Conservation (phyloP, 2,329 filamentous ascomycete species). For the Exophiala aquamarina region DNA sequence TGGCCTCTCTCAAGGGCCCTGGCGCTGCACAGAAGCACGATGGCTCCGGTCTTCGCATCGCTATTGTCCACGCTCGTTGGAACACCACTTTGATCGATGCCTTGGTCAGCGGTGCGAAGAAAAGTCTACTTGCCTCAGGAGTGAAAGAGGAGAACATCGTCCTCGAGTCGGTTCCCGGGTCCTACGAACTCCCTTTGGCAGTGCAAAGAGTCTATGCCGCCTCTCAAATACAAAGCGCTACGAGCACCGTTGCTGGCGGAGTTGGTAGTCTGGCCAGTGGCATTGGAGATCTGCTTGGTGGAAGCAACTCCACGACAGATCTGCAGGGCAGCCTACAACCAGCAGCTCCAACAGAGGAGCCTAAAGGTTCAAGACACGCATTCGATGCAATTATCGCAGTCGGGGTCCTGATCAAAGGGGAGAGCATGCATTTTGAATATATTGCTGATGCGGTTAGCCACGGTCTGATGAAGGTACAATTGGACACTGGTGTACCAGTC, state of each 20-base stretch:
- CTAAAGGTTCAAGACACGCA: slow-evolving; percentile 21
- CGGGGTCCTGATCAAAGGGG: slow-evolving; percentile 95
- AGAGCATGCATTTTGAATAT: slow-evolving; percentile 99
- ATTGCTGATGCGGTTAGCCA: slow-evolving; percentile 89
- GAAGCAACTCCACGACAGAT: slow-evolving; percentile 65
- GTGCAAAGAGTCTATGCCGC: slow-evolving; percentile 85
- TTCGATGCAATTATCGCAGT: slow-evolving; percentile 96
- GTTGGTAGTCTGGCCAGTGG: slow-evolving; percentile 57
- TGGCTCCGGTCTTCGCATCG: slow-evolving; percentile 76
- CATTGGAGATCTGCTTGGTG: slow-evolving; percentile 74
- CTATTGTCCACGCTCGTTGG: slow-evolving; percentile 95
- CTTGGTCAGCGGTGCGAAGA: slow-evolving; percentile 76
- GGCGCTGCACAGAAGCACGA: slow-evolving; percentile 59
- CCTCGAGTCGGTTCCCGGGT: slow-evolving; percentile 84
- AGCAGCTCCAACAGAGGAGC: slow-evolving; percentile 36
- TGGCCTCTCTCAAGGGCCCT: slow-evolving; percentile 63
- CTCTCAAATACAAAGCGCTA: slow-evolving; percentile 77
- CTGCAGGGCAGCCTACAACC: slow-evolving; percentile 44
- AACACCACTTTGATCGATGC: slow-evolving; percentile 85
- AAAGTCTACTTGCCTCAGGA: slow-evolving; percentile 73
- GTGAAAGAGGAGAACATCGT: slow-evolving; percentile 88
- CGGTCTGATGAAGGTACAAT: slow-evolving; percentile 89
- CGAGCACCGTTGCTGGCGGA: slow-evolving; percentile 25
- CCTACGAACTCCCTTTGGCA: slow-evolving; percentile 91
- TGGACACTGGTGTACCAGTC: slow-evolving; percentile 85